A percentile compares a stretch with the other conserved stretches of the same genome.
Conservation (phyloP, 2,329 filamentous ascomycete genomes). For the Arthrobotrys conoides region DNA sequence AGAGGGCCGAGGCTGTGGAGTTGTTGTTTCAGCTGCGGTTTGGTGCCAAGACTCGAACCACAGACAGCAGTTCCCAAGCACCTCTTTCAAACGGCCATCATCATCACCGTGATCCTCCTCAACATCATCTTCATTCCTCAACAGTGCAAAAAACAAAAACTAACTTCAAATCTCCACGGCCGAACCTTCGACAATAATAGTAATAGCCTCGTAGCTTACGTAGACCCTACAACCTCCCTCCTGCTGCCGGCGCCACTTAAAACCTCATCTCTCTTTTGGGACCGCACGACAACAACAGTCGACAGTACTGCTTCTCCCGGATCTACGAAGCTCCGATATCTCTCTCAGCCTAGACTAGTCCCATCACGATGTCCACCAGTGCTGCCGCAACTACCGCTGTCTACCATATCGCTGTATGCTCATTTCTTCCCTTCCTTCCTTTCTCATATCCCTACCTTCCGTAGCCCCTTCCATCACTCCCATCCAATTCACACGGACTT, state of each 20-base stretch:
- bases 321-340: conserved; percentile 13
- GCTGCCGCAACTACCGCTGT: conserved; percentile 48
- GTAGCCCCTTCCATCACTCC: background rate
- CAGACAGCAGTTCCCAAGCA: background rate
- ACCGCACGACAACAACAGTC: background rate
- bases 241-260: conserved; percentile 3
- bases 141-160: background rate
- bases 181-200: background rate
- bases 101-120: too few species aligned
- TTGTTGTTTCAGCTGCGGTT: conserved; percentile 28
- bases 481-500: background rate
- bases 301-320: background rate
- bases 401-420: conserved; percentile 52
- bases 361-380: conserved; percentile 34
- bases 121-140: background rate
- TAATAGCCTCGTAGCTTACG: background rate
- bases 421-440: background rate
- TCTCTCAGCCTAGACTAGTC: conserved; percentile 9
- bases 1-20: background rate
- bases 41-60: conserved; percentile 12
- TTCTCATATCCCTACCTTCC: too few species aligned
- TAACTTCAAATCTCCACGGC: background rate
- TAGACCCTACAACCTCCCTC: conserved; percentile 20
- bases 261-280: conserved; percentile 10
- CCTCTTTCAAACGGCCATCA: background rate